Evolutionary conservation across 2,329 filamentous ascomycete species (phyloP).

Genomic region (Chrysoporthe cubensis): DNA sequence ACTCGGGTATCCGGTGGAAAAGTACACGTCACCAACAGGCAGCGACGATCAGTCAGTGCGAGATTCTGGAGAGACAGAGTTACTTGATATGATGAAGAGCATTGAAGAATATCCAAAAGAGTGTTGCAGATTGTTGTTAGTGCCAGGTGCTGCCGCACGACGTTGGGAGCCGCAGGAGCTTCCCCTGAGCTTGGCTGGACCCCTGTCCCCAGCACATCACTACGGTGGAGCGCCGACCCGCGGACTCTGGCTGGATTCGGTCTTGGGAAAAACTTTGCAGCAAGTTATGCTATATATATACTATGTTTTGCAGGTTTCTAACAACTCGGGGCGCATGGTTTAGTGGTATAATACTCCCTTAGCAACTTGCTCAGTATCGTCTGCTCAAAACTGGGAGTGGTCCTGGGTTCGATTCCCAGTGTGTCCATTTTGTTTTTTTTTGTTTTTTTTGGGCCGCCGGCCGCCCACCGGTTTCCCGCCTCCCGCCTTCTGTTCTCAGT

Average conservation of each 20-base stretch:
- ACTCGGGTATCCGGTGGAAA: background rate
- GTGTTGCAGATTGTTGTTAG: constrained; percentile 15
- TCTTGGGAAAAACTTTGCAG: too few species aligned
- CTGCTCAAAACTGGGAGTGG: background rate
- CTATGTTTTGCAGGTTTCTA: background rate
- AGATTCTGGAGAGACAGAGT: background rate
- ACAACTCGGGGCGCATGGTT: constrained; percentile 4
- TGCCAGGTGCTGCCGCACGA: background rate
- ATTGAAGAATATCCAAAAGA: background rate
- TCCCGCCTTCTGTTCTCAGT: background rate
- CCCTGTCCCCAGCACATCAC: constrained; percentile 3
- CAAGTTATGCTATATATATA: background rate
- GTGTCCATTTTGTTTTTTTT: constrained; percentile 7
- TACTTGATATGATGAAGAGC: background rate
- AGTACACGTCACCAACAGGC: constrained; percentile 3
- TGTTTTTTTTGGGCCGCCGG: background rate
- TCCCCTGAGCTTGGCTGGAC: constrained; percentile 11
- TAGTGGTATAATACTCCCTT: constrained; percentile 15
- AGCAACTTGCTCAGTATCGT: background rate
- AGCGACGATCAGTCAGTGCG: background rate
- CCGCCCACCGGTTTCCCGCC: too few species aligned
- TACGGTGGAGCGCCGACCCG: background rate
- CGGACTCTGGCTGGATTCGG: background rate
- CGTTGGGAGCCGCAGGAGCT: background rate
- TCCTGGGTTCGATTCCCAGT: constrained; percentile 15